Evolutionary conservation across 345 rosid species (phyloP).

Genomic region (Tarenaya hassleriana): DNA sequence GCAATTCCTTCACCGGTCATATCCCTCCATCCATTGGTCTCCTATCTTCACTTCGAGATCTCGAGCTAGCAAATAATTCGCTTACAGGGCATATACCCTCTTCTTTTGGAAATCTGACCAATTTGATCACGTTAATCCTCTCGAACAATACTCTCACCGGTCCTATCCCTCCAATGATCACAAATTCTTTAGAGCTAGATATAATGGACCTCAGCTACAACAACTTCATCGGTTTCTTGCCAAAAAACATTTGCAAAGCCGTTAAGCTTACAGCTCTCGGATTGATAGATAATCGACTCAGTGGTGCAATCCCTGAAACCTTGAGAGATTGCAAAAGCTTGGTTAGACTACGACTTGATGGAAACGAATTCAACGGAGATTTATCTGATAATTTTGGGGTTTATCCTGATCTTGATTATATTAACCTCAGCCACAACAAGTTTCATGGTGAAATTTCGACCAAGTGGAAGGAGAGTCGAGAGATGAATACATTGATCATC

Average conservation of each 20-base stretch:
- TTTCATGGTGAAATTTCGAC: conserved; percentile 36
- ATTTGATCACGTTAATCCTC: too few species aligned
- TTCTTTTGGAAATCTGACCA: conserved; percentile 18
- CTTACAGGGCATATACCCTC: conserved; percentile 21
- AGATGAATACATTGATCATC: conserved; percentile 26
- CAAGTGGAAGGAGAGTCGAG: conserved; percentile 30
- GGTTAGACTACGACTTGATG: conserved; percentile 33
- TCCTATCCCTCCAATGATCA: too few species aligned
- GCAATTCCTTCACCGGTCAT: conserved; percentile 17
- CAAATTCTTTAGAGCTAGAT: too few species aligned
- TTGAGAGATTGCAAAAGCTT: conserved; percentile 34
- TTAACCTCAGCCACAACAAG: conserved; percentile 35
- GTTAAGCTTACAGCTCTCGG: conserved; percentile 34
- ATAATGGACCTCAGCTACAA: conserved; percentile 35
- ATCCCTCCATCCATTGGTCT: conserved; percentile 28
- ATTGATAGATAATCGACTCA: conserved; percentile 25
- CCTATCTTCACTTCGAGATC: conserved; percentile 15
- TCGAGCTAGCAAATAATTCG: conserved; percentile 21
- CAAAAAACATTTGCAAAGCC: conserved; percentile 33
- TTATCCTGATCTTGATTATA: conserved; percentile 30
- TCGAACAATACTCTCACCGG: too few species aligned
- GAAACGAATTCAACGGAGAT: conserved; percentile 34
- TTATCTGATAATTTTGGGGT: conserved; percentile 32
- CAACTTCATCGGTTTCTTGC: conserved; percentile 33
- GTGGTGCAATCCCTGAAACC: conserved; percentile 35